Conservation (phyloP, 768 basidiomycete species). For the Fibroporia radiculosa region DNA sequence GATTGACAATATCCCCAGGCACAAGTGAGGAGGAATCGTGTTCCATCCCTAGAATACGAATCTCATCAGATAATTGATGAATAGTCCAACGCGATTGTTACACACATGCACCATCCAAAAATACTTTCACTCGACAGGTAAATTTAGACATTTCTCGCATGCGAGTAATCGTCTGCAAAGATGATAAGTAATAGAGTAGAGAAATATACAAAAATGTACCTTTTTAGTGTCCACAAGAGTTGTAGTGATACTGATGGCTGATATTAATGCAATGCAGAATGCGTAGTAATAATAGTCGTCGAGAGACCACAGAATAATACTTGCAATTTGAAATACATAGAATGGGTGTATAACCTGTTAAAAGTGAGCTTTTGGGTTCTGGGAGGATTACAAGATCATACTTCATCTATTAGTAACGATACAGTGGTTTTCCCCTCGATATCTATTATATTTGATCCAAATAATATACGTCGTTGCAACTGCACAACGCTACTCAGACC, state of each 20-base stretch:
- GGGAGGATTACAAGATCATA: constrained; percentile 20
- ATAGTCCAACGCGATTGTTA: constrained; percentile 5
- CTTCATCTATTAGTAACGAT: constrained; percentile 83
- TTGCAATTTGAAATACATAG: constrained; percentile 97
- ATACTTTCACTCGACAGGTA: constrained; percentile 65
- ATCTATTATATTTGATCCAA: constrained; percentile 83
- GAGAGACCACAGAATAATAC: constrained; percentile 87
- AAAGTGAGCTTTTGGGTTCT: neutral
- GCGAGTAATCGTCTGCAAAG: constrained; percentile 68
- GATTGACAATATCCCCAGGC: constrained; percentile 87
- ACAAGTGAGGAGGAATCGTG: constrained; percentile 74
- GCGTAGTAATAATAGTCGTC: constrained; percentile 98
- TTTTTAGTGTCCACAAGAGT: constrained; percentile 91
- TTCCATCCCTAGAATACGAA: constrained; percentile 46
- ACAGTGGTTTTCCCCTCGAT: constrained; percentile 80
- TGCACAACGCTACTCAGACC: constrained; percentile 52
- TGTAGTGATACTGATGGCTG: constrained; percentile 70
- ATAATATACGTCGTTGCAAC: constrained; percentile 63
- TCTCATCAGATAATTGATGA: neutral
- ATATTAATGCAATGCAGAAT: constrained; percentile 92
- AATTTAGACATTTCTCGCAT: constrained; percentile 97
- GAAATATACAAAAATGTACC: constrained; percentile 34
- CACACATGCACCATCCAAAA: constrained; percentile 68
- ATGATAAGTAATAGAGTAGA: neutral
- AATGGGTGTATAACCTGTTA: constrained; percentile 88